These are phyloP conservation scores for Cyberlindnera nakhonratchasimensis DNA, from an alignment of 805 yeast genomes.

Conservation along the genomic window DNA sequence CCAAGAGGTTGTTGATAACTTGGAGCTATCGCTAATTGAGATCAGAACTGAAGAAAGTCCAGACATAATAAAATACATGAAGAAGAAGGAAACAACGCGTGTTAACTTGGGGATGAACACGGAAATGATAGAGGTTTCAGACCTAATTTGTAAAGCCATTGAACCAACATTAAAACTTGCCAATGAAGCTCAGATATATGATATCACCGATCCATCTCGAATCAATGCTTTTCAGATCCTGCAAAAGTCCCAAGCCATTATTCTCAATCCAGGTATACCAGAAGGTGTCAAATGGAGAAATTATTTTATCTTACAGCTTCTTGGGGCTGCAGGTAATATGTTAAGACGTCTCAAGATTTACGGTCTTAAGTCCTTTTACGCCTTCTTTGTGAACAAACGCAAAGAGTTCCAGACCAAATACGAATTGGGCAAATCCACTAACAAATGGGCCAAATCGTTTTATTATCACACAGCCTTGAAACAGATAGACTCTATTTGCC, in stretches of 20 bases:
- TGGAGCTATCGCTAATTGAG: constrained; percentile 73
- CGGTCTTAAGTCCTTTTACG: constrained; percentile 75
- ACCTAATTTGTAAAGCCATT: constrained; percentile 58
- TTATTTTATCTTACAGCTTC: constrained; percentile 54
- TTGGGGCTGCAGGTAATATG: constrained; percentile 72
- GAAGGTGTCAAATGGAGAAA: constrained; percentile 77
- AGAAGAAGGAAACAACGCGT: constrained; percentile 57
- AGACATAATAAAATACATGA: constrained; percentile 80
- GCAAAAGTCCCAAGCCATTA: constrained; percentile 60
- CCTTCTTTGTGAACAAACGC: constrained; percentile 58
- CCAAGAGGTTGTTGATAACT: constrained; percentile 74
- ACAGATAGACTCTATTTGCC: constrained; percentile 42
- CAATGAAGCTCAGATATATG: constrained; percentile 58
- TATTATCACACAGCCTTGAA: constrained; percentile 50
- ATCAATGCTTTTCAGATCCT: constrained; percentile 70
- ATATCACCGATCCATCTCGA: constrained; percentile 58
- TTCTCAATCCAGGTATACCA: constrained; percentile 49
- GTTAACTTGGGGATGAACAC: constrained; percentile 49
- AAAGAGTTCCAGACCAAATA: constrained; percentile 56
- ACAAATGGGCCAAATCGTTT: constrained; percentile 59
- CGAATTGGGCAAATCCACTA: constrained; percentile 57
- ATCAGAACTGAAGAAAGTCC: constrained; percentile 80
- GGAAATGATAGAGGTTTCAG: constrained; percentile 56
- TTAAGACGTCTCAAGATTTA: constrained; percentile 68
- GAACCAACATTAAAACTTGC: constrained; percentile 63